Conservation (phyloP, 129 eudicot species). For the Oenanthe sinensis region DNA sequence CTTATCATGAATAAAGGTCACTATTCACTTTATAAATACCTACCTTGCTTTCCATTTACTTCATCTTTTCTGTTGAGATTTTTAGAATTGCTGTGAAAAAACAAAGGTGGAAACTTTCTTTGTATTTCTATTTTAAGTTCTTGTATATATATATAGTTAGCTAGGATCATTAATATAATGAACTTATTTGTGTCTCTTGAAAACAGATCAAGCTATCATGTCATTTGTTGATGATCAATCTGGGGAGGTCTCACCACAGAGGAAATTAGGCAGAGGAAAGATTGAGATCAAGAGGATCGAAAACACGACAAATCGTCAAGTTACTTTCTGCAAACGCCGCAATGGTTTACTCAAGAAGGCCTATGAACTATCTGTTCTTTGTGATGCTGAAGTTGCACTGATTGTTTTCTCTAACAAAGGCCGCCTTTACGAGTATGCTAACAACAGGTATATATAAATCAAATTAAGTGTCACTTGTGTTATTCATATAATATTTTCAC, state of each 20-base stretch:
- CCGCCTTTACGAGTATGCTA: constrained; percentile 92
- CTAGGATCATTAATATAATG: neutral
- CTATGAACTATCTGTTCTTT: constrained; percentile 83
- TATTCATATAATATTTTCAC: neutral
- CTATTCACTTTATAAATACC: constrained; percentile 62
- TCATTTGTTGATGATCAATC: constrained; percentile 43
- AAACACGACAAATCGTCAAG: constrained; percentile 90
- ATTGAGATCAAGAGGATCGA: constrained; percentile 95
- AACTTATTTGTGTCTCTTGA: neutral
- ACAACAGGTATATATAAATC: constrained; percentile 55
- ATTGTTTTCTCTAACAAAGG: constrained; percentile 86
- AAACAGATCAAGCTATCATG: constrained; percentile 23
- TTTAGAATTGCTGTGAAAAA: constrained; percentile 25
- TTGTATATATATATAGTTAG: neutral
- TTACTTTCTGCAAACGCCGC: constrained; percentile 88
- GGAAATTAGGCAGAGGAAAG: constrained; percentile 68
- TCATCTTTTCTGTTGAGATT: constrained; percentile 55
- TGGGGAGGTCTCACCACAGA: constrained; percentile 58
- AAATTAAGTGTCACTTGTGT: neutral
- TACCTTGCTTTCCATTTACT: constrained; percentile 55
- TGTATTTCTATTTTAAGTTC: neutral
- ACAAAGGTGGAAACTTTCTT: constrained; percentile 22
- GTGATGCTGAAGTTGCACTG: constrained; percentile 94
- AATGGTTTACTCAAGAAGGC: constrained; percentile 86
- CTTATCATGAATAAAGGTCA: constrained; percentile 31